Percentiles rank a stretch among this genome's conserved stretches.
Evolutionary conservation across 2,329 filamentous ascomycete species (phyloP).

Genomic region (Botrytis elliptica): DNA sequence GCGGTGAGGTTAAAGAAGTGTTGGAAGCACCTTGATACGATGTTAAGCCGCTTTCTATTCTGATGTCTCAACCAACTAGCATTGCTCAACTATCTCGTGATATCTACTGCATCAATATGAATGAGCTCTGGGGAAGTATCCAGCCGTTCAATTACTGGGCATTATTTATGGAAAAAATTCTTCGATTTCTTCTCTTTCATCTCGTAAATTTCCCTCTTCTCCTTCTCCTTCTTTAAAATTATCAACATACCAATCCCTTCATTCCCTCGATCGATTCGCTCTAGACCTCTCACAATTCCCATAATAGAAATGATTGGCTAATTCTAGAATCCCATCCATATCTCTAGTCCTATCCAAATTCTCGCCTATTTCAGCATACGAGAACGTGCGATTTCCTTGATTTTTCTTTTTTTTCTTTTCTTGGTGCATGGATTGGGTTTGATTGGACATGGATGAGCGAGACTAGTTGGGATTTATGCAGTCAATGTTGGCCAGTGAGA

Average conservation of each 20-base stretch:
- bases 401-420: neutral
- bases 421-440: neutral
- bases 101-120: neutral
- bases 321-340: constrained; percentile 1
- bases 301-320: neutral
- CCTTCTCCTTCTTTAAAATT: neutral
- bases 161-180: neutral
- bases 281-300: neutral
- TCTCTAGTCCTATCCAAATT: neutral
- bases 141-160: neutral
- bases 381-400: neutral
- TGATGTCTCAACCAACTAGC: neutral
- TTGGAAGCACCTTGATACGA: neutral
- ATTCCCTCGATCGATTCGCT: neutral
- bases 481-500: neutral
- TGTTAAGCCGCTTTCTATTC: neutral
- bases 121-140: neutral
- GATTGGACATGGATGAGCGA: neutral
- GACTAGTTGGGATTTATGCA: neutral
- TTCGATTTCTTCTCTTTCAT: neutral
- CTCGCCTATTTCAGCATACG: neutral
- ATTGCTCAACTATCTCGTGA: neutral
- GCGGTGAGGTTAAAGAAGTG: neutral
- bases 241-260: neutral
- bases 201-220: neutral